phyloP scores from a whole-genome alignment of 306 rosid genomes.

The Aeschynomene evenia region DNA sequence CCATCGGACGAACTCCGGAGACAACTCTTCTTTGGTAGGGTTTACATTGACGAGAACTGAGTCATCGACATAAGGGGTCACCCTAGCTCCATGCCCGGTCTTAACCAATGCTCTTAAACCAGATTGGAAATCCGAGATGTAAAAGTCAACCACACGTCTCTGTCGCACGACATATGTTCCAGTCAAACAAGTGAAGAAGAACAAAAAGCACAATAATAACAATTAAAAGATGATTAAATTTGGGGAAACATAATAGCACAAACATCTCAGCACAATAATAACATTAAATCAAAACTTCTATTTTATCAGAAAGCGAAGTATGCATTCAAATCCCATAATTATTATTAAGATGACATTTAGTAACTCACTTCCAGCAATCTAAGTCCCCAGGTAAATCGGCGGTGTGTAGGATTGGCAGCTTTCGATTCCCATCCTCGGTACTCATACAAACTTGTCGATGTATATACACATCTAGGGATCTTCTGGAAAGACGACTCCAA shows the following conservation, averaged over 20 bases:
- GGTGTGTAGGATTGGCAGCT: constrained; percentile 89
- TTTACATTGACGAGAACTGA: constrained; percentile 67
- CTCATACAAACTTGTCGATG: constrained; percentile 91
- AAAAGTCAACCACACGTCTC: constrained; percentile 90
- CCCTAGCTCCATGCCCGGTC: constrained; percentile 89
- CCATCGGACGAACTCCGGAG: constrained; percentile 87
- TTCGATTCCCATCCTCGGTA: constrained; percentile 98
- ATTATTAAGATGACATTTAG: constrained; percentile 21
- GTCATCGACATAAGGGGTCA: constrained; percentile 90
- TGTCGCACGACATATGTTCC: constrained; percentile 35
- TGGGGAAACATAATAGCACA: background rate
- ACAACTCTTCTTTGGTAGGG: constrained; percentile 69
- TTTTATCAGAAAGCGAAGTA: constrained; percentile 9
- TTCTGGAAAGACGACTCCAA: constrained; percentile 90
- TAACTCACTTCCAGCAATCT: constrained; percentile 93
- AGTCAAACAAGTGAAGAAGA: no score
- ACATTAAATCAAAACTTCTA: background rate
- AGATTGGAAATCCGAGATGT: constrained; percentile 96
- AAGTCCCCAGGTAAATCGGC: constrained; percentile 97
- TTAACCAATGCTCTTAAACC: constrained; percentile 94
- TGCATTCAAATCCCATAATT: constrained; percentile 3
- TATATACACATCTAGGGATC: constrained; percentile 94
- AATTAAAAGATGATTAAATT: no score
- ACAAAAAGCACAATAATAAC: no score
- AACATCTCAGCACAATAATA: background rate